phyloP scores from a whole-genome alignment of 805 yeast genomes.

The Lipomyces japonicus region DNA sequence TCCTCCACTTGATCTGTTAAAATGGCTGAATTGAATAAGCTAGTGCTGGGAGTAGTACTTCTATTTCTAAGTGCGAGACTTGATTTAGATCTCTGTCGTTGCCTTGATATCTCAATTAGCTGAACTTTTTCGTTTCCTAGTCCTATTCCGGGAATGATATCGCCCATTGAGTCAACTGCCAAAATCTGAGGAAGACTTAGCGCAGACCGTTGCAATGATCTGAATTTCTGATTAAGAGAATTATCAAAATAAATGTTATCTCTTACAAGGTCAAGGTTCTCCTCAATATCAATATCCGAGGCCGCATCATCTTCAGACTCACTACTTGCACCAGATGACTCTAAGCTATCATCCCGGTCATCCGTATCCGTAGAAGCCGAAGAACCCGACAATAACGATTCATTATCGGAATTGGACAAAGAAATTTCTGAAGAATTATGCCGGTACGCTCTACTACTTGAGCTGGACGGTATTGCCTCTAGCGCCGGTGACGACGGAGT shows the following conservation, averaged over 20 bases:
- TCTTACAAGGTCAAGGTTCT: too few relatives aligned
- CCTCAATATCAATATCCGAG: slow-evolving; percentile 14
- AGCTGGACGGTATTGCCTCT: slow-evolving; percentile 5
- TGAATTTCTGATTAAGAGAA: too few relatives aligned
- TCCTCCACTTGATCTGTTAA: not conserved
- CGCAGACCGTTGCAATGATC: not conserved
- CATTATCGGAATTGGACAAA: slow-evolving; percentile 11
- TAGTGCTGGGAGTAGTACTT: slow-evolving; percentile 13
- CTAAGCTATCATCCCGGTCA: slow-evolving; percentile 1
- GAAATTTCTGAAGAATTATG: slow-evolving; percentile 18
- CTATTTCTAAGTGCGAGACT: not conserved
- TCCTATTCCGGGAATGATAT: not conserved
- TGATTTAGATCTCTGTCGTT: not conserved
- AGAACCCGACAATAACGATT: slow-evolving; percentile 7
- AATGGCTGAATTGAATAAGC: slow-evolving; percentile 10
- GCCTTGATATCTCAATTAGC: not conserved
- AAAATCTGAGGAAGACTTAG: slow-evolving; percentile 5
- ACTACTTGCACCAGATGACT: not conserved
- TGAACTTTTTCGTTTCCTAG: not conserved
- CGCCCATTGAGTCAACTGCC: slow-evolving; percentile 2
- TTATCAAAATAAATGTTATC: too few relatives aligned
- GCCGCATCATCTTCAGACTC: slow-evolving; percentile 1
- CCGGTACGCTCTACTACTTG: slow-evolving; percentile 4
- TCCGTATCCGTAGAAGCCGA: slow-evolving; percentile 9
- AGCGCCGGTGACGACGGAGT: slow-evolving; percentile 12